phyloP scores from a whole-genome alignment of 1,139 yeast species.

The Suhomyces maxii region DNA sequence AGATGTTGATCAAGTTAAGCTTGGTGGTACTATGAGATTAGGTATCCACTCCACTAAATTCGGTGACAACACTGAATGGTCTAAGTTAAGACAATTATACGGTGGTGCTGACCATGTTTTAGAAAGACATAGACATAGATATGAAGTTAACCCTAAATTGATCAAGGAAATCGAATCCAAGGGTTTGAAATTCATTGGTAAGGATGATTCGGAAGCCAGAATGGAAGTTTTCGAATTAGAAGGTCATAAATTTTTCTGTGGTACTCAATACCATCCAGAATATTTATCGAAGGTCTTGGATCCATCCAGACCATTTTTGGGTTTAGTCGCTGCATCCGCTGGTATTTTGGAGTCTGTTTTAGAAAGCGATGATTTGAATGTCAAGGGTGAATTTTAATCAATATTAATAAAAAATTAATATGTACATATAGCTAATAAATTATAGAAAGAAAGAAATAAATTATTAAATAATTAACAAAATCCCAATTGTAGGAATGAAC shows the following conservation, averaged over 20 bases:
- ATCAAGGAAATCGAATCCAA: conserved; percentile 67
- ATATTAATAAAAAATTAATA: background rate
- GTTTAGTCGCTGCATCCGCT: conserved; percentile 89
- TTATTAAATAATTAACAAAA: background rate
- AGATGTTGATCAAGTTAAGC: conserved; percentile 89
- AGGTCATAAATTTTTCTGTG: conserved; percentile 87
- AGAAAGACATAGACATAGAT: conserved; percentile 98
- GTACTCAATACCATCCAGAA: conserved; percentile 98
- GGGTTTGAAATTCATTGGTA: conserved; percentile 89
- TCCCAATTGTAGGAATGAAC: background rate
- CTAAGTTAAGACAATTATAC: conserved; percentile 76
- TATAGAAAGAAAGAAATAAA: background rate
- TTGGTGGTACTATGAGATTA: conserved; percentile 99
- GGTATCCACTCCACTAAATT: conserved; percentile 91
- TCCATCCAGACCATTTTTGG: conserved; percentile 95
- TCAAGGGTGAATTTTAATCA: conserved; percentile 45
- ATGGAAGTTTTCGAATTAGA: conserved; percentile 90
- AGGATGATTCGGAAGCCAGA: conserved; percentile 84
- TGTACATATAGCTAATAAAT: conserved; percentile 9
- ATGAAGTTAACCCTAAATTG: conserved; percentile 89
- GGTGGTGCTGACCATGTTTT: conserved; percentile 68
- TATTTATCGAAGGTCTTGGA: conserved; percentile 93
- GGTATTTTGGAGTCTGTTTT: conserved; percentile 71
- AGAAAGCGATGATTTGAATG: conserved; percentile 43
- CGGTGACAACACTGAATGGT: conserved; percentile 66